Conservation (phyloP, 495 filamentous ascomycete genomes). For the Podospora fimiseda region DNA sequence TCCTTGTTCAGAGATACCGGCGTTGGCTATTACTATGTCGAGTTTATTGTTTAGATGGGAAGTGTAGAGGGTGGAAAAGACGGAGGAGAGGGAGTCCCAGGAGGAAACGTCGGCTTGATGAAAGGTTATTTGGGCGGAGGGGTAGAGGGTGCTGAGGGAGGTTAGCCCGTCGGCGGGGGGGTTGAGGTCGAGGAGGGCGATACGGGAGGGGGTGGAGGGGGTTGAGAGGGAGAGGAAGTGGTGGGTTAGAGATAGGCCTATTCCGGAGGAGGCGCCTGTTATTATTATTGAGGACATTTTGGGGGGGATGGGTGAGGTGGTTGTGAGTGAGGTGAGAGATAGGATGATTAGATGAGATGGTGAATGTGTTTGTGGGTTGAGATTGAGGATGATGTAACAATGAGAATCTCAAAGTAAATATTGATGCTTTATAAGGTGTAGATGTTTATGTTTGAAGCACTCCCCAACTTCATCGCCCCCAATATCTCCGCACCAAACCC, state of each 20-base stretch:
- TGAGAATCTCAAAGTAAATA: too few relatives aligned
- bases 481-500: not conserved
- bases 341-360: not conserved
- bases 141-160: too few relatives aligned
- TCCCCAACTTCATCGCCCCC: not conserved
- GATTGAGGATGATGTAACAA: too few relatives aligned
- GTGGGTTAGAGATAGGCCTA: constrained; percentile 44
- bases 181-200: constrained; percentile 51
- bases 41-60: too few relatives aligned
- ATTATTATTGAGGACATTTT: constrained; percentile 26
- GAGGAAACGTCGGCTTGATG: constrained; percentile 41
- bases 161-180: too few relatives aligned
- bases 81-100: constrained; percentile 42
- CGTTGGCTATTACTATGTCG: constrained; percentile 53
- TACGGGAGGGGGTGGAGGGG: constrained; percentile 29
- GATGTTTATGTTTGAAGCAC: not conserved
- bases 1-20: constrained; percentile 46
- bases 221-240: constrained; percentile 34
- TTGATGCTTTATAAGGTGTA: too few relatives aligned
- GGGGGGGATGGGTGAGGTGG: not conserved
- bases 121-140: constrained; percentile 34
- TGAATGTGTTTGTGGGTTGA: too few relatives aligned
- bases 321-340: not conserved
- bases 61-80: too few relatives aligned
- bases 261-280: constrained; percentile 49